Conservation (phyloP, 257 asterid genomes). For the Schizonepeta tenuifolia region DNA sequence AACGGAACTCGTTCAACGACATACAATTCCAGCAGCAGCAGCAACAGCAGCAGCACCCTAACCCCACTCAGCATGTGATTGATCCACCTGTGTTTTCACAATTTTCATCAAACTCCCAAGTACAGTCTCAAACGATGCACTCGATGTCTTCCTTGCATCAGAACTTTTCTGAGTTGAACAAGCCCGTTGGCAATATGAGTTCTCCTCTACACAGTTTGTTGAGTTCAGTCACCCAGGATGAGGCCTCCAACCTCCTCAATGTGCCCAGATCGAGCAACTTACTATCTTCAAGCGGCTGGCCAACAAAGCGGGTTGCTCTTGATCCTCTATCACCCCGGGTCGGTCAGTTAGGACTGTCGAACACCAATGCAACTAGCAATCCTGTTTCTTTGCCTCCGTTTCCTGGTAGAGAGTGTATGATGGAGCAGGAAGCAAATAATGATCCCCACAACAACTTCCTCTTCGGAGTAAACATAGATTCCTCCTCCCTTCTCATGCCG, state of each 20-base stretch:
- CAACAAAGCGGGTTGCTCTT: constrained; percentile 60
- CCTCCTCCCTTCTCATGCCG: constrained; percentile 59
- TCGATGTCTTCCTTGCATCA: constrained; percentile 50
- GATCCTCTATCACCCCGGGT: constrained; percentile 49
- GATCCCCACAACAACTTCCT: constrained; percentile 68
- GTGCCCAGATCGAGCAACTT: constrained; percentile 47
- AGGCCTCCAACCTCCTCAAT: constrained; percentile 47
- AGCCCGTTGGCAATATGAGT: constrained; percentile 36
- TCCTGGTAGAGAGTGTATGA: constrained; percentile 66
- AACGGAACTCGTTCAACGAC: constrained; percentile 54
- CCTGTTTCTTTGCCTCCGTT: constrained; percentile 68
- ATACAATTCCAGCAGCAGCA: constrained; percentile 46
- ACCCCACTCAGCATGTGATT: constrained; percentile 38
- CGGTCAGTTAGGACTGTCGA: constrained; percentile 42
- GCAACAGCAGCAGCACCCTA: constrained; percentile 30
- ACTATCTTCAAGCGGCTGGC: constrained; percentile 59
- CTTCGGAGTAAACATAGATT: constrained; percentile 67
- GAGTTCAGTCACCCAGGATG: constrained; percentile 56
- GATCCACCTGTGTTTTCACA: constrained; percentile 47
- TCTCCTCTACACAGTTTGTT: constrained; percentile 62
- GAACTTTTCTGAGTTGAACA: constrained; percentile 45
- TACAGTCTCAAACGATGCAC: constrained; percentile 42
- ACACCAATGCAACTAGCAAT: constrained; percentile 40
- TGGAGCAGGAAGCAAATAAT: constrained; percentile 57
- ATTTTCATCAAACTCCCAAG: constrained; percentile 47